Percentiles rank a stretch among this genome's conserved stretches.
phyloP scores from a whole-genome alignment of 495 filamentous ascomycete species.

The Physcia stellaris region DNA sequence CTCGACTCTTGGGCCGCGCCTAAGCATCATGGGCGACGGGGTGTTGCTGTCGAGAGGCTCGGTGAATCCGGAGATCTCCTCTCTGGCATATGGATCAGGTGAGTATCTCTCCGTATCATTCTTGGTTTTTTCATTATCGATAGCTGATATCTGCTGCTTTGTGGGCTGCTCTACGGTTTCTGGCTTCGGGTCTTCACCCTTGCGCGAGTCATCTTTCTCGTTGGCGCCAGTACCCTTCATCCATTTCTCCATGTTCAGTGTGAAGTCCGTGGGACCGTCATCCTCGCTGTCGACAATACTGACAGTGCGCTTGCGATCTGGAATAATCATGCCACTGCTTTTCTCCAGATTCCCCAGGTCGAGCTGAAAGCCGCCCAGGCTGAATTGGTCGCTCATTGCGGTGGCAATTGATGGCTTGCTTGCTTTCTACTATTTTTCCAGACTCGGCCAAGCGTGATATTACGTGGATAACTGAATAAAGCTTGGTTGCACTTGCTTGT shows the following conservation, averaged over 20 bases:
- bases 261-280: constrained; percentile 40
- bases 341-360: constrained; percentile 31
- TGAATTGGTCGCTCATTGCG: no score
- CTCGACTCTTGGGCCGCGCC: neutral
- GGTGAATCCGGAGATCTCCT: no score
- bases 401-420: no score
- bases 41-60: no score
- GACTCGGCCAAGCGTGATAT: no score
- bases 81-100: neutral
- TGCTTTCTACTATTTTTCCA: no score
- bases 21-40: no score
- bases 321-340: constrained; percentile 19
- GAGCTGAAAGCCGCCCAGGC: constrained; percentile 29
- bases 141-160: neutral
- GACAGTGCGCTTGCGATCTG: constrained; percentile 19
- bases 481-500: no score
- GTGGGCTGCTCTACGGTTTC: constrained; percentile 4
- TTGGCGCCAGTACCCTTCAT: constrained; percentile 25
- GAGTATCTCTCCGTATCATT: neutral
- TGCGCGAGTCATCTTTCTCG: constrained; percentile 1
- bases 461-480: no score
- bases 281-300: constrained; percentile 30
- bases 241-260: constrained; percentile 35
- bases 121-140: neutral
- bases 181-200: constrained; percentile 5